Conservation (phyloP, 2,329 filamentous ascomycete genomes). For the Pestalotiopsis fici region DNA sequence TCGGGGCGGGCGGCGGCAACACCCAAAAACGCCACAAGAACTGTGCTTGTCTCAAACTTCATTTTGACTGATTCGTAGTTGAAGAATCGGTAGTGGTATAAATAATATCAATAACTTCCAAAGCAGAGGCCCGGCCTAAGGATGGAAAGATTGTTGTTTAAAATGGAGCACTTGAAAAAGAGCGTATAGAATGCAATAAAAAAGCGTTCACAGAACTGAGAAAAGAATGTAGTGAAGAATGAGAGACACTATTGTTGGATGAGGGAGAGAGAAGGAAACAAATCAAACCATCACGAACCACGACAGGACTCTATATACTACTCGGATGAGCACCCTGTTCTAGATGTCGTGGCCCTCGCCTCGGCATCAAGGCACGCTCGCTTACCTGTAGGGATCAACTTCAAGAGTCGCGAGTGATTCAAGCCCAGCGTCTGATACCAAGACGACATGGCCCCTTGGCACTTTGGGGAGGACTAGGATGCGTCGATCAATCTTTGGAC, state of each 20-base stretch:
- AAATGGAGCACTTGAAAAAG: conserved; percentile 16
- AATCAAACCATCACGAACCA: background rate
- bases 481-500: conserved; percentile 22
- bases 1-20: conserved; percentile 32
- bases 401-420: conserved; percentile 17
- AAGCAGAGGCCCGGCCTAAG: conserved; percentile 28
- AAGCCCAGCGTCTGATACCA: conserved; percentile 23
- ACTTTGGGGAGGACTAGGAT: conserved; percentile 15
- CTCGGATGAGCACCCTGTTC: background rate
- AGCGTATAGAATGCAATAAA: conserved; percentile 22
- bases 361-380: background rate
- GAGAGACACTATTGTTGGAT: conserved; percentile 27
- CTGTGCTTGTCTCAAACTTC: conserved; percentile 31
- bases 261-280: conserved; percentile 16
- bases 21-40: conserved; percentile 28
- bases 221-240: conserved; percentile 29
- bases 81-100: background rate
- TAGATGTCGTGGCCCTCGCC: background rate
- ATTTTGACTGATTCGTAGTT: conserved; percentile 24
- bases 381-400: background rate
- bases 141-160: conserved; percentile 18
- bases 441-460: conserved; percentile 16
- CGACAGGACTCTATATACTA: conserved; percentile 8
- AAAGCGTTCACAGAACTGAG: conserved; percentile 32
- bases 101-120: conserved; percentile 7